A percentile compares a stretch with the other conserved stretches of the same genome.
Conservation (phyloP, 1,139 yeast species). For the Diutina catenulata region DNA sequence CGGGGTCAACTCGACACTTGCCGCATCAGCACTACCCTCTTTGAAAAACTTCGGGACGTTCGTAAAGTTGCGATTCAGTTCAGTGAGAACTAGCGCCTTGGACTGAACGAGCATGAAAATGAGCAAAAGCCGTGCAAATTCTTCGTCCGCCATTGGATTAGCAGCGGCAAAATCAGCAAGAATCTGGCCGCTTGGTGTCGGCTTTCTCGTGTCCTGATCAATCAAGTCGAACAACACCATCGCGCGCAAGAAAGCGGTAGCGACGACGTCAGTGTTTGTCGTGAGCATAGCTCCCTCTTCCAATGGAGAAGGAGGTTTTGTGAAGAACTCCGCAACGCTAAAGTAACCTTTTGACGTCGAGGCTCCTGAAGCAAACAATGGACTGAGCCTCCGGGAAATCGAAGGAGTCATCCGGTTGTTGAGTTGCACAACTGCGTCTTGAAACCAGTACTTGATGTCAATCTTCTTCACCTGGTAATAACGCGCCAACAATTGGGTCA, state of each 20-base stretch:
- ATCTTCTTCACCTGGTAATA: constrained; percentile 75
- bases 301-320: not conserved
- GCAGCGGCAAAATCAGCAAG: constrained; percentile 15
- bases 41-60: constrained; percentile 27
- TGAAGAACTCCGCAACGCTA: constrained; percentile 14
- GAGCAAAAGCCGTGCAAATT: constrained; percentile 27
- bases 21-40: constrained; percentile 14
- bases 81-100: constrained; percentile 18
- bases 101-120: constrained; percentile 31
- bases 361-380: too few species aligned
- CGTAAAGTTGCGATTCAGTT: constrained; percentile 19
- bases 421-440: constrained; percentile 33
- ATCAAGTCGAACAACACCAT: constrained; percentile 47
- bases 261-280: constrained; percentile 33
- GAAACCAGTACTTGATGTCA: constrained; percentile 48
- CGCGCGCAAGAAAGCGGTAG: constrained; percentile 50
- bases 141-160: constrained; percentile 13
- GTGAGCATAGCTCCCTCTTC: not conserved
- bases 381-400: too few species aligned
- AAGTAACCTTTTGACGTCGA: too few species aligned
- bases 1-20: constrained; percentile 21
- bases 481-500: constrained; percentile 68
- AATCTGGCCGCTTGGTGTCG: constrained; percentile 48
- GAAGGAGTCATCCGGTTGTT: constrained; percentile 45
- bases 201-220: constrained; percentile 25